Percentiles rank a stretch among this genome's conserved stretches.
Conservation (phyloP, 1,284 basidiomycete species). For the Xerocomus amazonicus region DNA sequence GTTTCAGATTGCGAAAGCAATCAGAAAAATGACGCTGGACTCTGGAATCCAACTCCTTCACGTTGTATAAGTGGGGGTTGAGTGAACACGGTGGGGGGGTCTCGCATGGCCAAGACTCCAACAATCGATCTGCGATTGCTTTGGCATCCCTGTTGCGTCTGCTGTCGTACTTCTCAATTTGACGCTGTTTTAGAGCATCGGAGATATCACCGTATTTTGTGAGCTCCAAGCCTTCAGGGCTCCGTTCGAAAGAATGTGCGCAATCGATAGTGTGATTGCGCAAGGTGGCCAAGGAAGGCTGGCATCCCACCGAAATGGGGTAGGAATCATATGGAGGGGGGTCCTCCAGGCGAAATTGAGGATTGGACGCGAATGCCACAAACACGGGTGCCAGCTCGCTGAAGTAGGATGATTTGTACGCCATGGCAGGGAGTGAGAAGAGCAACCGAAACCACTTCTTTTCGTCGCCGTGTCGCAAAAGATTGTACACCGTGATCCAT, state of each 20-base stretch:
- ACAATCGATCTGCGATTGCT: not conserved
- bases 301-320: conserved; percentile 8
- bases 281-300: conserved; percentile 1
- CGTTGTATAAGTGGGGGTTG: conserved; percentile 3
- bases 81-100: conserved; percentile 6
- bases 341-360: conserved; percentile 11
- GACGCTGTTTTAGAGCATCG: not conserved
- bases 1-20: not conserved
- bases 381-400: conserved; percentile 25
- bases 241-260: conserved; percentile 7
- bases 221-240: conserved; percentile 10
- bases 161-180: conserved; percentile 4
- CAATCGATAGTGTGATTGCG: not conserved
- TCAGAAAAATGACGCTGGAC: conserved; percentile 7
- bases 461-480: conserved; percentile 19
- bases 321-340: conserved; percentile 19
- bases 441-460: conserved; percentile 24
- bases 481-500: conserved; percentile 34
- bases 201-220: too few species aligned
- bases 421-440: conserved; percentile 34
- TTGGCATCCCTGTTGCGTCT: conserved; percentile 7
- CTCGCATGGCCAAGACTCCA: conserved; percentile 19
- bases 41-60: not conserved
- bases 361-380: conserved; percentile 29
- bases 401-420: conserved; percentile 20